Conservation (phyloP, 495 filamentous ascomycete genomes). For the Cladorrhinum samala region DNA sequence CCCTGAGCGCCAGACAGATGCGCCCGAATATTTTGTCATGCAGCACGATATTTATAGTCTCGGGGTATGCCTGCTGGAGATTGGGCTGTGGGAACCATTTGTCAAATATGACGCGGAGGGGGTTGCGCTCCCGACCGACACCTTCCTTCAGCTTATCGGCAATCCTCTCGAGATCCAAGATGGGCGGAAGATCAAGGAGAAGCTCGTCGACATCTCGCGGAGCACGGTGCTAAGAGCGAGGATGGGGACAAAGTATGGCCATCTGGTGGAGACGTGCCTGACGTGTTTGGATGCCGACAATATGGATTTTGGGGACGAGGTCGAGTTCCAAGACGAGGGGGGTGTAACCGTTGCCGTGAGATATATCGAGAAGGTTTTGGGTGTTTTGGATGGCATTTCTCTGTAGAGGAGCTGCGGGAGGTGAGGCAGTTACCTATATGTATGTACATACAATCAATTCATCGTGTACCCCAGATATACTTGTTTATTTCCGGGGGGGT, state of each 20-base stretch:
- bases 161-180: too few species aligned
- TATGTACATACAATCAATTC: too few species aligned
- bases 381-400: too few species aligned
- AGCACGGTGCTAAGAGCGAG: conserved; percentile 29
- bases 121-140: neutral
- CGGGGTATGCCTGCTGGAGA: conserved; percentile 54
- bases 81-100: conserved; percentile 52
- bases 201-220: conserved; percentile 32
- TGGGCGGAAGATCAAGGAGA: conserved; percentile 6
- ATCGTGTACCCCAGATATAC: too few species aligned
- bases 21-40: conserved; percentile 41
- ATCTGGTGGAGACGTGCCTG: conserved; percentile 45
- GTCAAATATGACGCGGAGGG: conserved; percentile 14
- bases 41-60: conserved; percentile 61
- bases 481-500: too few species aligned
- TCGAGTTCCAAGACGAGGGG: conserved; percentile 45
- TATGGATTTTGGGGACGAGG: conserved; percentile 39
- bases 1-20: conserved; percentile 41
- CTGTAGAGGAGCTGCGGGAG: too few species aligned
- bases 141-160: neutral
- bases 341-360: conserved; percentile 44
- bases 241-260: conserved; percentile 45
- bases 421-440: too few species aligned
- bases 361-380: conserved; percentile 39
- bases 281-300: conserved; percentile 48